phyloP scores from a whole-genome alignment of 495 filamentous ascomycete species.

The Penicillium mononematosum region DNA sequence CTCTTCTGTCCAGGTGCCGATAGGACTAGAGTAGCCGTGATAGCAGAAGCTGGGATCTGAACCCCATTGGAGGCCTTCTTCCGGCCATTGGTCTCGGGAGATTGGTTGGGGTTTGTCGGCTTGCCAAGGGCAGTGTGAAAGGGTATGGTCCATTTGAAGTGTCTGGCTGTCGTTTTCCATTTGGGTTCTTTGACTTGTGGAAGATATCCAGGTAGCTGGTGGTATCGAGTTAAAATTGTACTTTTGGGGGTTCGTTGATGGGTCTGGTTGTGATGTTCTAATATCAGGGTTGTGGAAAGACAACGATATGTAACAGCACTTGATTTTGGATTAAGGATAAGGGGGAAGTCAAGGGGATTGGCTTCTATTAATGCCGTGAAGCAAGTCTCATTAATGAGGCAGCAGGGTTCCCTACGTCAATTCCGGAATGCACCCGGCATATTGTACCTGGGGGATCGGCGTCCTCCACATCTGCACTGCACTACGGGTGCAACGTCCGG shows the following conservation, averaged over 20 bases:
- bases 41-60: constrained; percentile 31
- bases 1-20: constrained; percentile 31
- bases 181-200: not conserved
- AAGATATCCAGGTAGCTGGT: not conserved
- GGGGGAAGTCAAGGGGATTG: not conserved
- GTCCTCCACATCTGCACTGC: not conserved
- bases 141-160: not conserved
- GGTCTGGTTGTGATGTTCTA: not conserved
- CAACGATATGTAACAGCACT: not conserved
- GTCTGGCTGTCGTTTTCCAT: not conserved
- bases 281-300: not conserved
- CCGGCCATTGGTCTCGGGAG: constrained; percentile 2
- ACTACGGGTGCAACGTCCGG: not conserved
- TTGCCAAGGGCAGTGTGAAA: constrained; percentile 2
- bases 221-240: not conserved
- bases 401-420: constrained; percentile 16
- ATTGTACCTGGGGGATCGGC: not conserved
- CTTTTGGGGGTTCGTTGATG: not conserved
- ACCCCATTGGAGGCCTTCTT: constrained; percentile 27
- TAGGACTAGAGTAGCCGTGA: constrained; percentile 26
- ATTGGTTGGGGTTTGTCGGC: not conserved
- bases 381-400: not conserved
- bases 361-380: not conserved
- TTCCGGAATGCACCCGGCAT: constrained; percentile 22
- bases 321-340: not conserved